Evolutionary conservation across 768 basidiomycete genomes (phyloP), one percentile per base, ranked within the genome.

Genomic region (Lentinula aciculospora): DNA sequence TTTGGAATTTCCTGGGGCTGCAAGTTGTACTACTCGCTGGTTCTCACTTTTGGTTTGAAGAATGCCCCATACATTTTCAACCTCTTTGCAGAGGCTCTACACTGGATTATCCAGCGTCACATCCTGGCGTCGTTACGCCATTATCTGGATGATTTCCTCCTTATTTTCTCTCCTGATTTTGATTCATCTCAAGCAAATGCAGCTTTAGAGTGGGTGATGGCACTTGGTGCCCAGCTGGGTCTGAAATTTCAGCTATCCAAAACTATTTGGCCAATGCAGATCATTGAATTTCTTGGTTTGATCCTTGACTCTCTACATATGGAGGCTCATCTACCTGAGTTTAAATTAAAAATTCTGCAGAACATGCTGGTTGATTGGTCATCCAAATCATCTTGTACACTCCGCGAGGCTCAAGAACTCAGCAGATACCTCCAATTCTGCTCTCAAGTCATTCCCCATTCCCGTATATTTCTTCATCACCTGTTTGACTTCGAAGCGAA

Each of bases 361-460:
- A 55, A 66, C 0, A 59, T 72, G 8, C 60, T 73, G 1, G 19
- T 15, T 8, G 1, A 3, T 0, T 74, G 71, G 71, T 15, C 44
- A 0, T n/a, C n/a, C 5, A 64, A 65, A 36, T 15, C 21, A 1
- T 6, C 34, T 3, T 66, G 62, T 44, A 60, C 65, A 8, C 64
- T 71, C 0, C 61, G 31, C n/a, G n/a, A n/a, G n/a, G n/a, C n/a
- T n/a, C n/a, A n/a, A n/a, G n/a, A n/a, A n/a, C n/a, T n/a, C n/a
- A 12, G 67, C 0, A 71, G 74, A 1, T 71, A 63, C 58, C 65
- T 76, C 1, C 67, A 70, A 39, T 76, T 76, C 54, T 49, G 62
- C 1, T 68, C 69, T 0, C 70, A 71, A 42, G 74, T 75, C 17
- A 68, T 74, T 29, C 73, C 71, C 0, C 50, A 39, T 10, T 68